phyloP scores from a whole-genome alignment of 176 grass and related monocot species.

The Paspalum notatum region DNA sequence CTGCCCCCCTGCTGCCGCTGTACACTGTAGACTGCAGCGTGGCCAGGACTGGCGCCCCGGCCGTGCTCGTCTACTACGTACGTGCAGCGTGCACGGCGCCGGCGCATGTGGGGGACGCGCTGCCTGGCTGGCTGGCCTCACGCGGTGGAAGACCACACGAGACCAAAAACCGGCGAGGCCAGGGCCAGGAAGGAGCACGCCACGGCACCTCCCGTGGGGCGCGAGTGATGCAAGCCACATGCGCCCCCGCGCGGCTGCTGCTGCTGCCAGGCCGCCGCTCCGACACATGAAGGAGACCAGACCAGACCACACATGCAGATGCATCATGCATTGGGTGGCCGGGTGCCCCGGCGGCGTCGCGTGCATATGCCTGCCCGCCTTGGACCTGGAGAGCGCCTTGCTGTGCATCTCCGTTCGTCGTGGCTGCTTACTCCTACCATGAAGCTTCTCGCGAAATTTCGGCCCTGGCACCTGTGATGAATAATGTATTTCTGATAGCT shows the following conservation, averaged over 20 bases:
- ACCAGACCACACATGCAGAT: conserved; percentile 40
- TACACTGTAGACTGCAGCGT: background rate
- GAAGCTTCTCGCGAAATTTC: conserved; percentile 15
- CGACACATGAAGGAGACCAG: conserved; percentile 37
- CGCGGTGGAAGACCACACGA: background rate
- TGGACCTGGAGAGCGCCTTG: background rate
- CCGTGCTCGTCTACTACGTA: background rate
- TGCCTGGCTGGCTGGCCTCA: background rate
- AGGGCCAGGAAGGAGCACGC: background rate
- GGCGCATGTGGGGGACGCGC: background rate
- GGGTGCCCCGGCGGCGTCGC: background rate
- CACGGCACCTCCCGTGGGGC: background rate
- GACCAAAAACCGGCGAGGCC: conserved; percentile 37
- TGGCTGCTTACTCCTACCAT: background rate
- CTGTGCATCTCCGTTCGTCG: background rate
- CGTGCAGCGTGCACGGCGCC: conserved; percentile 1
- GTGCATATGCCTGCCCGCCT: background rate
- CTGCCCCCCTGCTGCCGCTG: background rate
- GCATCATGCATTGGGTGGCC: too few species aligned
- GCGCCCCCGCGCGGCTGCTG: conserved; percentile 3
- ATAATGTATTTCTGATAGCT: too few species aligned
- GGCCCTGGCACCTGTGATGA: too few species aligned
- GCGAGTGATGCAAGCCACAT: conserved; percentile 44
- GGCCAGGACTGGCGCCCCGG: background rate
- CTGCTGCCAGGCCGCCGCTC: conserved; percentile 36